Base-by-base conservation (phyloP, 192 early-diverging fungal species). In the Coemansia aciculifera region DNA sequence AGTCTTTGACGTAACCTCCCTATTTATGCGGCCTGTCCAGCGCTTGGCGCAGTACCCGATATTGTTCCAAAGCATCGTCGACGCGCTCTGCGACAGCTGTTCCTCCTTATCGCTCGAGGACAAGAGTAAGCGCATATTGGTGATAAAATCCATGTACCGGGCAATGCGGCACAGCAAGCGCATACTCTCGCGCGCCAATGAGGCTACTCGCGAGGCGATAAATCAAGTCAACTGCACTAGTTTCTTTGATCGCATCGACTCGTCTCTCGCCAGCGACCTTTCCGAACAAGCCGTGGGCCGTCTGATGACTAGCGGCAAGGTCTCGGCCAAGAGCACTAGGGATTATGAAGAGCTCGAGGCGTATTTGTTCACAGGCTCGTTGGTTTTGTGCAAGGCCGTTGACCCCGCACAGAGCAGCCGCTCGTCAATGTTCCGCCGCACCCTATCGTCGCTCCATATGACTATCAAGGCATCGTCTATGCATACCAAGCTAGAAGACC, bases 1-100 rank as follows among this genome's bases (percentile, higher is more conserved):
- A 2, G 66, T 60, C 48, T 66, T 78, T 37, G 76, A 83, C 59
- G 62, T 74, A 5, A 66, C 69, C n/a, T 52, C 80, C 44, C 60
- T 83, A 62, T 66, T 83, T 36, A 77, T 83, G 68, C 71, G 80
- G 10, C 80, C 80, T 15, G 69, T 83, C 32, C 80, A 83, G 72
- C 68, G 80, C 9, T 66, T 83, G 42, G 80, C 80, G 10, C 80
- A 83, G 66, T 83, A 83, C 63, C 75, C 80, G 49, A 63, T 83
- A 0, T 11, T 83, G 44, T 77, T 83, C 72, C 75, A 77, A 37
- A 74, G 66, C 63, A 77, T 83, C 23, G 72, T 66, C 6, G 72
- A 77, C 24, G 75, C 66, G 5, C 38, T 69, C 42, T 74, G 60
- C 69, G 69, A 72, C 31, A 54, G 59, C 21, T 67, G 71, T 24